Percentiles rank a stretch among this genome's conserved stretches.
phyloP scores from a whole-genome alignment of 805 yeast genomes.

The Kockiozyma suomiensis region DNA sequence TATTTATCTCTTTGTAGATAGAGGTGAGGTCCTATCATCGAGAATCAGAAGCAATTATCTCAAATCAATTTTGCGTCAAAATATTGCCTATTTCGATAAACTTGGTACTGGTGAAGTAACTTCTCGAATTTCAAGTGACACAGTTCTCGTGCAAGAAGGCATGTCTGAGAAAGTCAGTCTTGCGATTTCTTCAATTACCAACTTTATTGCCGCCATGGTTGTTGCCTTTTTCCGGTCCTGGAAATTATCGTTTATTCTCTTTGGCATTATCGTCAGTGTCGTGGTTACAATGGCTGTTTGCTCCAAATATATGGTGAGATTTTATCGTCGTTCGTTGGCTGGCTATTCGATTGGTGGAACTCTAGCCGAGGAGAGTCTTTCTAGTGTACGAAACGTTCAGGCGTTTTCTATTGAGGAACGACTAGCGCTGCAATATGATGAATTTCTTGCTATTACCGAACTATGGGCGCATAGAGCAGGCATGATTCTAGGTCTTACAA shows the following conservation, averaged over 20 bases:
- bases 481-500: slow-evolving; percentile 39
- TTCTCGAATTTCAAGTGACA: slow-evolving; percentile 48
- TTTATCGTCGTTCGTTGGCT: slow-evolving; percentile 10
- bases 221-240: slow-evolving; percentile 45
- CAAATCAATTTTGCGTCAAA: slow-evolving; percentile 44
- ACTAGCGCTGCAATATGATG: slow-evolving; percentile 41
- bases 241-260: slow-evolving; percentile 44
- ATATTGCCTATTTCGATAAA: slow-evolving; percentile 48
- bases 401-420: slow-evolving; percentile 48
- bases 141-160: slow-evolving; percentile 48
- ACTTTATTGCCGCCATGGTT: slow-evolving; percentile 45
- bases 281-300: slow-evolving; percentile 39
- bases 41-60: slow-evolving; percentile 46
- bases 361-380: slow-evolving; percentile 47
- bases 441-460: slow-evolving; percentile 37
- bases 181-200: slow-evolving; percentile 43
- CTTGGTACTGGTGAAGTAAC: slow-evolving; percentile 50
- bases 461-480: slow-evolving; percentile 33
- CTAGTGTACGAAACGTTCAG: slow-evolving; percentile 46
- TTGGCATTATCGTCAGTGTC: slow-evolving; percentile 41
- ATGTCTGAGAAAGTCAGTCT: slow-evolving; percentile 47
- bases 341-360: slow-evolving; percentile 35
- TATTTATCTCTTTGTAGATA: slow-evolving; percentile 43
- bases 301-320: slow-evolving; percentile 38
- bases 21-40: slow-evolving; percentile 48